Base-by-base conservation (phyloP, 78 protist genomes). In the Dictyostelium purpureum region DNA sequence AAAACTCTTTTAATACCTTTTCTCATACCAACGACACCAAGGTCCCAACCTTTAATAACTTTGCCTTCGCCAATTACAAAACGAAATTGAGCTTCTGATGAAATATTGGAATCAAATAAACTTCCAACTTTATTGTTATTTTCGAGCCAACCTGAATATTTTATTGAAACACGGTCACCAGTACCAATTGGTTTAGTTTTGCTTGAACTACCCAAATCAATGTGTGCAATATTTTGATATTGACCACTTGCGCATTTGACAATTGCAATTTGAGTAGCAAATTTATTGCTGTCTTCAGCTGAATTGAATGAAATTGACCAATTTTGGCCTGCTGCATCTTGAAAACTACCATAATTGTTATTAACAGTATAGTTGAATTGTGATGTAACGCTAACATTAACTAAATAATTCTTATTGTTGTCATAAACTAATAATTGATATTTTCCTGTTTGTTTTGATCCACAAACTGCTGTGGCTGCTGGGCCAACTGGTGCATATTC, bases 41-140 rank as follows among this genome's bases (percentile, higher is more conserved):
- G 18, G 78, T 96, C 97, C 98, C 98, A 97, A 61, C 98, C 98
- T 33, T 51, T 31, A 79, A 96, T 96, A 28, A 95, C 97, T 69
- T 95, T 40, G 4, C 87, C 79, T 21, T 85, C 92, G 47, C 92
- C 92, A 24, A 85, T n/a, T 0, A 73, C 76, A 24, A 85, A 85
- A 21, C 82, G n/a, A 26, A 82, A 47, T 35, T 70, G 73, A 26
- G 61, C 43, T 24, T 45, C 90, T 1, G 67, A 7, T 37, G 51
- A n/a, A 33, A 49, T 45, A 66, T 85, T 85, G 0, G 92, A 52
- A 40, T 85, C 92, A 76, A 85, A 85, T 9, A 85, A 40, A 26
- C 81, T 57, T 21, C 92, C 92, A 42, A 85, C 61, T 21, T n/a
- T 52, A 33, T 85, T 71, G n/a, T 51, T 54, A 11, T 19, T 73